These are phyloP conservation scores for Avena atlantica DNA, from an alignment of 176 grass and related monocot species.

Conservation along the genomic window DNA sequence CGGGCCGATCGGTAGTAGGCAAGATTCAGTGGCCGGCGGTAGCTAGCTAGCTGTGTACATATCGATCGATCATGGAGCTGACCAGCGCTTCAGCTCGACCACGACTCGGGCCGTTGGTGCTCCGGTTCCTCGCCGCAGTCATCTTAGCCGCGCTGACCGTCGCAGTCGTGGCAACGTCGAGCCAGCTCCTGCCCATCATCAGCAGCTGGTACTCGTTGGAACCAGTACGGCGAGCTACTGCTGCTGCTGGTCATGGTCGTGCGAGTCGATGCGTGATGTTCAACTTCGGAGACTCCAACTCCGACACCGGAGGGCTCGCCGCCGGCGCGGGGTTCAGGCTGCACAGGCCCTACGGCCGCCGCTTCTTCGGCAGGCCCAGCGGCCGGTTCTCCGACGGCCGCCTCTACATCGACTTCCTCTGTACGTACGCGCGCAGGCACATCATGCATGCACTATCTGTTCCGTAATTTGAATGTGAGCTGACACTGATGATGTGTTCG, in stretches of 20 bases:
- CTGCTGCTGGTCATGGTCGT: background rate
- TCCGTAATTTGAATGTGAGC: background rate
- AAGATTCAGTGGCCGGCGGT: background rate
- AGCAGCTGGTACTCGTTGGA: background rate
- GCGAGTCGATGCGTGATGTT: slow-evolving; percentile 50
- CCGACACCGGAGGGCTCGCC: slow-evolving; percentile 58
- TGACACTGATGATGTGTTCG: background rate
- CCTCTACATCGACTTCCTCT: slow-evolving; percentile 70
- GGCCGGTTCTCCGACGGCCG: slow-evolving; percentile 70
- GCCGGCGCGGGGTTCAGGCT: slow-evolving; percentile 52
- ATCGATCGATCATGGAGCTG: slow-evolving; percentile 1
- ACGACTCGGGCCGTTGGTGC: background rate
- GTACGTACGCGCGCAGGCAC: slow-evolving; percentile 18
- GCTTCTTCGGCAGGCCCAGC: slow-evolving; percentile 60
- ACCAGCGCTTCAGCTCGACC: background rate
- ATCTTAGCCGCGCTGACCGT: background rate
- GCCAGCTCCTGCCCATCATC: background rate
- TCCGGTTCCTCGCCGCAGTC: background rate
- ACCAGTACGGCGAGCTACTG: background rate
- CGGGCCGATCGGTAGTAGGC: background rate
- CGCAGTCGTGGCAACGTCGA: background rate
- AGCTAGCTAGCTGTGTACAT: background rate
- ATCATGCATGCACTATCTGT: background rate
- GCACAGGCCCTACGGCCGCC: slow-evolving; percentile 45
- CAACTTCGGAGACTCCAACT: slow-evolving; percentile 82